phyloP scores from a whole-genome alignment of 2,329 filamentous ascomycete species.

The Elsinoe batatas region DNA sequence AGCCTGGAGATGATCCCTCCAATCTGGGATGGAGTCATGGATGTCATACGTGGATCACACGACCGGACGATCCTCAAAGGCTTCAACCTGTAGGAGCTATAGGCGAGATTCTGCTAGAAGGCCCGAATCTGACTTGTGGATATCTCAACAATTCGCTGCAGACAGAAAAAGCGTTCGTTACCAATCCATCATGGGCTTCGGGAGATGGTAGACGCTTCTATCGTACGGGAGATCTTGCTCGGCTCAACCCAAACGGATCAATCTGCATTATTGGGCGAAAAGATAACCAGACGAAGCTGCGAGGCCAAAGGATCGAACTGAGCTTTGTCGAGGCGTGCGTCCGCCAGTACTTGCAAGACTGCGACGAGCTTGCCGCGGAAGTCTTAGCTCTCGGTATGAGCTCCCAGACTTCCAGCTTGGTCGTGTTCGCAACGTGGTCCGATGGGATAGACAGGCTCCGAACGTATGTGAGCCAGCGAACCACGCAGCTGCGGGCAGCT shows the following conservation, averaged over 20 bases:
- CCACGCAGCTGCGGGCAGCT: neutral
- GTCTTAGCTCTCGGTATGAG: neutral
- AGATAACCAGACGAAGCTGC: slow-evolving; percentile 85
- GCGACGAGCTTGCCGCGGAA: neutral
- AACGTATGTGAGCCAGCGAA: neutral
- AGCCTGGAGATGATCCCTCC: neutral
- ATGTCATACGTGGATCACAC: slow-evolving; percentile 22
- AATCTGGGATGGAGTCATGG: slow-evolving; percentile 14
- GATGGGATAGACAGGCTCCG: neutral
- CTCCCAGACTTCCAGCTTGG: neutral
- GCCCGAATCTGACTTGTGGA: slow-evolving; percentile 34
- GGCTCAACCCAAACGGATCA: slow-evolving; percentile 63
- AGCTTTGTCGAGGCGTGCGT: slow-evolving; percentile 63
- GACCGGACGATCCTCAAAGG: slow-evolving; percentile 19
- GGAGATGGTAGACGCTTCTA: neutral
- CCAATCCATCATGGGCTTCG: slow-evolving; percentile 18
- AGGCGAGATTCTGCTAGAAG: slow-evolving; percentile 39
- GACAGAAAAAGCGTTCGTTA: slow-evolving; percentile 26
- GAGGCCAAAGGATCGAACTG: slow-evolving; percentile 86
- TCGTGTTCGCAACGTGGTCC: neutral
- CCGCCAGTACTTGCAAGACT: neutral
- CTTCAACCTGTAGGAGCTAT: slow-evolving; percentile 34
- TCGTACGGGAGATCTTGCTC: slow-evolving; percentile 39
- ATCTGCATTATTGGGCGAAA: slow-evolving; percentile 60
- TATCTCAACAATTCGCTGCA: slow-evolving; percentile 29